phyloP scores from a whole-genome alignment of 352 stramenopile genomes.

The Phytopythium helicoides region DNA sequence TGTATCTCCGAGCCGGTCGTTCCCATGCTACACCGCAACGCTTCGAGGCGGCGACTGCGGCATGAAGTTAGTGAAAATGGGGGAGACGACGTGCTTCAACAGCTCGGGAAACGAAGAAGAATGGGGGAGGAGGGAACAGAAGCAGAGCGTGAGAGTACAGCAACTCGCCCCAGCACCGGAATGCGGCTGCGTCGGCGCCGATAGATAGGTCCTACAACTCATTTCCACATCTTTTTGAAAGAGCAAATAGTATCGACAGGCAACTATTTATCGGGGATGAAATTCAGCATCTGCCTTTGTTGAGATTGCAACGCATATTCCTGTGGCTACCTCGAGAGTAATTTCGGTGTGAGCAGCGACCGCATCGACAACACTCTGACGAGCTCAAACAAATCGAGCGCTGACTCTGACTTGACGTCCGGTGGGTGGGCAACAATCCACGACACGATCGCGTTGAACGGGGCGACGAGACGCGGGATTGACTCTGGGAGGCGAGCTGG shows the following conservation, averaged over 20 bases:
- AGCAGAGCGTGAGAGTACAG: not conserved
- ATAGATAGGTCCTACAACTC: not conserved
- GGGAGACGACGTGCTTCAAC: slow-evolving; percentile 9
- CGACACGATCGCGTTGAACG: slow-evolving; percentile 47
- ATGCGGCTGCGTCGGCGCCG: slow-evolving; percentile 2
- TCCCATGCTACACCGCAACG: slow-evolving; percentile 66
- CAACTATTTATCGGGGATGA: slow-evolving; percentile 8
- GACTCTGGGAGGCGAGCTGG: slow-evolving; percentile 32
- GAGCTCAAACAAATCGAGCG: slow-evolving; percentile 69
- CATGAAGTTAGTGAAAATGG: not conserved
- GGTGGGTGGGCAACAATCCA: slow-evolving; percentile 67
- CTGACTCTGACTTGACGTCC: slow-evolving; percentile 43
- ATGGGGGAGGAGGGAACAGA: not conserved
- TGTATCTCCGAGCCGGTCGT: slow-evolving; percentile 71
- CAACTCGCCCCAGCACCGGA: not conserved
- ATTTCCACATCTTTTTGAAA: slow-evolving; percentile 2
- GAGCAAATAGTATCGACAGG: slow-evolving; percentile 5
- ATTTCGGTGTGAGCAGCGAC: slow-evolving; percentile 35
- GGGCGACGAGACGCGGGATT: slow-evolving; percentile 43
- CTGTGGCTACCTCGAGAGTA: slow-evolving; percentile 23
- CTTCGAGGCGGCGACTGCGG: slow-evolving; percentile 55
- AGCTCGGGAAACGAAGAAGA: slow-evolving; percentile 51
- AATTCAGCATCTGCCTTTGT: not conserved
- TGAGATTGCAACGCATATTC: not conserved
- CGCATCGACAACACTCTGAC: slow-evolving; percentile 59